These are phyloP conservation scores for Penicillium vulpinum DNA, from an alignment of 2,329 filamentous ascomycete genomes.

Conservation along the genomic window DNA sequence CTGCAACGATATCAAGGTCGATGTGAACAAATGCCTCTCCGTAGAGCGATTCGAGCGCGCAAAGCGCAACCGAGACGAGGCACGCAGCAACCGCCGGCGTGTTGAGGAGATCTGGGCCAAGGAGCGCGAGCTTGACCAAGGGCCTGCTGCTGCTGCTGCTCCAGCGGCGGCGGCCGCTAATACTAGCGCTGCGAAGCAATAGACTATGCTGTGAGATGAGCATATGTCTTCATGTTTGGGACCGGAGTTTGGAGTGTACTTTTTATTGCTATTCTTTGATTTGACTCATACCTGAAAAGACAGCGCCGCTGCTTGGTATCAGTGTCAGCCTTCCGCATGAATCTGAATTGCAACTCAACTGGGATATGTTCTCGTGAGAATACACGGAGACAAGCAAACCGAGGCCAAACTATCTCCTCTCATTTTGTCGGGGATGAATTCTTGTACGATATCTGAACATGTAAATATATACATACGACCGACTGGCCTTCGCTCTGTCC, in stretches of 20 bases:
- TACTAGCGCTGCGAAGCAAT: constrained; percentile 18
- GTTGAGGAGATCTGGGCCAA: constrained; percentile 79
- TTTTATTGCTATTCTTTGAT: constrained; percentile 11
- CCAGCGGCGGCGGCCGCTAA: background rate
- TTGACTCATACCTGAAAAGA: background rate
- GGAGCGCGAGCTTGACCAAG: constrained; percentile 33
- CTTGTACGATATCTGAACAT: constrained; percentile 15
- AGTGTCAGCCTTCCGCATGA: background rate
- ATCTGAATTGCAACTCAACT: background rate
- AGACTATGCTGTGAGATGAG: constrained; percentile 1
- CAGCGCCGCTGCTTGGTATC: constrained; percentile 9
- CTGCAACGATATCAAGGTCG: constrained; percentile 82
- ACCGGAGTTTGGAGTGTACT: constrained; percentile 14
- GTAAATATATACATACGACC: constrained; percentile 8
- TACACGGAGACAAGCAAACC: background rate
- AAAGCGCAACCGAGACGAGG: constrained; percentile 69
- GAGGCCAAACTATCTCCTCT: constrained; percentile 4
- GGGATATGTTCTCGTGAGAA: background rate
- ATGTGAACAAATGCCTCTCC: constrained; percentile 82
- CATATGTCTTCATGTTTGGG: background rate
- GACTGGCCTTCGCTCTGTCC: background rate
- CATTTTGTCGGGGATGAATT: background rate
- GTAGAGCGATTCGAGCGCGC: constrained; percentile 78
- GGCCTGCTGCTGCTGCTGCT: constrained; percentile 1
- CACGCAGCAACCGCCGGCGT: constrained; percentile 68